Conservation (phyloP, 305 asterid genomes). For the Plantago coronopus region DNA sequence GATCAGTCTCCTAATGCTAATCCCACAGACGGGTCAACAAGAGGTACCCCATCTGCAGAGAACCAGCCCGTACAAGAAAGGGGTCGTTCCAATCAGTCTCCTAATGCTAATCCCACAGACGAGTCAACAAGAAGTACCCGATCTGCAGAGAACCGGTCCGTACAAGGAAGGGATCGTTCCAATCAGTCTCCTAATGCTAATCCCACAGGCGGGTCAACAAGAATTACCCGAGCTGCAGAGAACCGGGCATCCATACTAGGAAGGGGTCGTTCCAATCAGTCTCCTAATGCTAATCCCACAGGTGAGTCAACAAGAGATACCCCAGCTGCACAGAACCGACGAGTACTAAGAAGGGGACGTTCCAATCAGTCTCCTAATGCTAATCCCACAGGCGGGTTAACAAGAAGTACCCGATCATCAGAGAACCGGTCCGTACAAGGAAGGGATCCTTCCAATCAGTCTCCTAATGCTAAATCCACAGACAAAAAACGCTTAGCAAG, state of each 20-base stretch:
- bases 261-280: conserved; percentile 18
- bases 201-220: conserved; percentile 22
- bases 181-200: conserved; percentile 32
- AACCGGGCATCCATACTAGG: neutral
- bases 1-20: conserved; percentile 31
- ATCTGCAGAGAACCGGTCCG: neutral
- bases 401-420: too few relatives aligned
- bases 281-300: conserved; percentile 37
- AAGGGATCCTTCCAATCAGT: conserved; percentile 19
- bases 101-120: conserved; percentile 37
- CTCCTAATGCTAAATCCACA: conserved; percentile 38
- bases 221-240: too few relatives aligned
- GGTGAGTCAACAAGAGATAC: neutral
- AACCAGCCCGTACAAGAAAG: neutral
- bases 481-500: conserved; percentile 34
- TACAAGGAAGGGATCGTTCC: conserved; percentile 12
- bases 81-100: conserved; percentile 23
- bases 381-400: conserved; percentile 25
- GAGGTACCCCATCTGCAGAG: too few relatives aligned
- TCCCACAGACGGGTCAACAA: conserved; percentile 21
- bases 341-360: neutral
- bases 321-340: too few relatives aligned
- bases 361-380: conserved; percentile 32
- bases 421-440: too few relatives aligned
- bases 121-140: too few relatives aligned